Base-by-base conservation (phyloP, 2,329 filamentous ascomycete species). In the Metarhizium album region DNA sequence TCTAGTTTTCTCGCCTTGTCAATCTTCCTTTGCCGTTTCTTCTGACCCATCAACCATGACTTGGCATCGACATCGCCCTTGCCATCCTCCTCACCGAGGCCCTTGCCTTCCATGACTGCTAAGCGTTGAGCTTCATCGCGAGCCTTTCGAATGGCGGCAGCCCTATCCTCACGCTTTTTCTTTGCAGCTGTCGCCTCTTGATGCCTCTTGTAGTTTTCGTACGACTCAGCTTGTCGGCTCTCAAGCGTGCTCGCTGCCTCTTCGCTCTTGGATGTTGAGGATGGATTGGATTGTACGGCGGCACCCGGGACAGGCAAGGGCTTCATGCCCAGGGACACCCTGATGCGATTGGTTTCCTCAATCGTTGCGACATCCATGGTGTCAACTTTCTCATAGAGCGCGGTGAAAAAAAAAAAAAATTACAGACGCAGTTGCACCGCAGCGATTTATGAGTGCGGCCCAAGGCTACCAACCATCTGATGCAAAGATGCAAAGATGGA, bases 11-110 rank as follows among this genome's bases (percentile, higher is more conserved):
- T 79, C 29, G 84, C 82, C 59, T 87, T 84, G 45, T 84, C 86
- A 38, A 97, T 90, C 69, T 90, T 87, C 76, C 90, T 95, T 67
- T 95, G 89, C 48, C 90, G 79, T 73, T 95, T 97, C 76, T 95
- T 97, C 66, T 91, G 85, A 53, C 84, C 84, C 59, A 86, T 80
- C 53, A 98, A 68, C 93, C 93, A 98, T 1, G 86, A 76, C 64
- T 87, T 87, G 14, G 91, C 87, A 65, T 95, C 88, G 24, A 86
- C 59, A 13, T 84, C 82, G 3, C 72, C 79, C 5, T 74, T 79
- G 2, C 79, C 82, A 43, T 83, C 84, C 0, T 72, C 74, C 35
- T 97, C 93, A 46, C 87, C 93, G 2, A 98, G 71, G 1, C 90
- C 86, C 63, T 86, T 84, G 52, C 93, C 93, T 62, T 93, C 82